A percentile compares a stretch with the other conserved stretches of the same genome.
These are phyloP conservation scores for Aphanoascus verrucosus DNA, from an alignment of 2,329 filamentous ascomycete genomes.

Conservation along the genomic window DNA sequence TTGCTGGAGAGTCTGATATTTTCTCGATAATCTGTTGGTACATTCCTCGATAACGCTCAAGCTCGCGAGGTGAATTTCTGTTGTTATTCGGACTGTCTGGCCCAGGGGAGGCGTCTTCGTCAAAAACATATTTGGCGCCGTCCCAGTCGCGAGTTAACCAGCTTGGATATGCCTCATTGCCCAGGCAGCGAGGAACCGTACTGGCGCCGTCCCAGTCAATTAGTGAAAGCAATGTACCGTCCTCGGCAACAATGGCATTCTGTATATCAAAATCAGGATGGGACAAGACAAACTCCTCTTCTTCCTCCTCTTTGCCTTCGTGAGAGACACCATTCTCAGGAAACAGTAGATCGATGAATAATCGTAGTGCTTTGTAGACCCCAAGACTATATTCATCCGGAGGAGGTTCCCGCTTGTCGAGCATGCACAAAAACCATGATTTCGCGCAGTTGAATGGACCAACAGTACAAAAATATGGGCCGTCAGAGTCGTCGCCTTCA, in stretches of 20 bases:
- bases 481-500: slow-evolving; percentile 6
- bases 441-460: slow-evolving; percentile 9
- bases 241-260: slow-evolving; percentile 12
- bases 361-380: slow-evolving; percentile 7
- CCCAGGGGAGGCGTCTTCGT: slow-evolving; percentile 30
- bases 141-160: slow-evolving; percentile 16
- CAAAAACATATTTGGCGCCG: slow-evolving; percentile 9
- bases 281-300: slow-evolving; percentile 9
- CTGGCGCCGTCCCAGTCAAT: slow-evolving; percentile 15
- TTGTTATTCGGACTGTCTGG: slow-evolving; percentile 8
- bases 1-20: background rate
- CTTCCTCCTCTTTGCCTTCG: background rate
- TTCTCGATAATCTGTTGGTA: background rate
- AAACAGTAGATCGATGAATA: slow-evolving; percentile 9
- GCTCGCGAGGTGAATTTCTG: slow-evolving; percentile 7
- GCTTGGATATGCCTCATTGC: slow-evolving; percentile 15
- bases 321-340: background rate
- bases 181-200: slow-evolving; percentile 11
- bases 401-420: slow-evolving; percentile 7
- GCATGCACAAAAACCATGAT: slow-evolving; percentile 8
- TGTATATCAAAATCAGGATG: slow-evolving; percentile 13
- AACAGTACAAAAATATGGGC: background rate
- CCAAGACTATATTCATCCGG: slow-evolving; percentile 1
- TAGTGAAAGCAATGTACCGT: slow-evolving; percentile 11
- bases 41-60: slow-evolving; percentile 7